Conservation (phyloP, 345 rosid genomes). For the Hibiscus tridactylites region DNA sequence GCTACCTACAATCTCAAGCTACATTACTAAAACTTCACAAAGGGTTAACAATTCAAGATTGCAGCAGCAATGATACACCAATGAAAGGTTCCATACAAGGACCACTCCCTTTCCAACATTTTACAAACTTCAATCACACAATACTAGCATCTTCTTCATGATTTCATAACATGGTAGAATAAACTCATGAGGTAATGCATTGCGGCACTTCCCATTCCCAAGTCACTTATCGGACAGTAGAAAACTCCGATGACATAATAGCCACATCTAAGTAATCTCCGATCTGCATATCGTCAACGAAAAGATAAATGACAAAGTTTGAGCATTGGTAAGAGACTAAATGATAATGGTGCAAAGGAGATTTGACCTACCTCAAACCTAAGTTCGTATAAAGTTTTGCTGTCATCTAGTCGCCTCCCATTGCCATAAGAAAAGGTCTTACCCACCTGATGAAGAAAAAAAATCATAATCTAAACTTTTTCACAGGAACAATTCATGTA, state of each 20-base stretch:
- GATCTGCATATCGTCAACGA: constrained; percentile 36
- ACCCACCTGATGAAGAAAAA: constrained; percentile 51
- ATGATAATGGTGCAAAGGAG: not conserved
- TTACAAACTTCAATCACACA: not conserved
- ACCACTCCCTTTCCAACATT: not conserved
- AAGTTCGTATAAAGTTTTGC: constrained; percentile 62
- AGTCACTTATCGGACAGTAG: not conserved
- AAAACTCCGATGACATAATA: constrained; percentile 26
- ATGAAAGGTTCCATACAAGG: not conserved
- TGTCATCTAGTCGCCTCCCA: constrained; percentile 65
- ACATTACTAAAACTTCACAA: not conserved
- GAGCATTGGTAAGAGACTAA: not conserved
- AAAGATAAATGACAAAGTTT: constrained; percentile 5
- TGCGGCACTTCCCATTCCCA: not conserved
- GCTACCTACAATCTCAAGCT: not conserved
- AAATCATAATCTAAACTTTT: constrained; percentile 9
- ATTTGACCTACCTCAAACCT: constrained; percentile 51
- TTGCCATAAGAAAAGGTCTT: constrained; percentile 58
- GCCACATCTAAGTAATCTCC: constrained; percentile 95
- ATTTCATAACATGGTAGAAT: not conserved
- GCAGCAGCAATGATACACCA: not conserved
- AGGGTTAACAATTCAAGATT: not conserved
- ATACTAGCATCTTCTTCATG: not conserved
- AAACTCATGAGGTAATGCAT: not conserved
- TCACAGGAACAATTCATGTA: not conserved